phyloP scores from a whole-genome alignment of 768 basidiomycete genomes.

The Hemileccinum rubropunctum region DNA sequence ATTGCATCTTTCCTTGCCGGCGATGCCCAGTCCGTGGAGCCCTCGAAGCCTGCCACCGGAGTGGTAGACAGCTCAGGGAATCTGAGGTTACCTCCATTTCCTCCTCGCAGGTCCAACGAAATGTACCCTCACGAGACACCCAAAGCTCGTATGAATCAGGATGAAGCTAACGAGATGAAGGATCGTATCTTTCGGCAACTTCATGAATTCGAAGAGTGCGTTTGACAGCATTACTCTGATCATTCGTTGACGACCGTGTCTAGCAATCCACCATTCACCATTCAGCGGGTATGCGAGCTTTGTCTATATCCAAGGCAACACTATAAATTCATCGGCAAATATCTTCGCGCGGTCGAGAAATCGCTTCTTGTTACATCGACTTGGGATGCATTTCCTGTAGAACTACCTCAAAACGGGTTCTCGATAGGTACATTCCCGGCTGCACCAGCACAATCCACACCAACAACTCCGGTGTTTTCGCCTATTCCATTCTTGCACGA shows the following conservation, averaged over 20 bases:
- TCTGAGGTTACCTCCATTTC: slow-evolving; percentile 71
- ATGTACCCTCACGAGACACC: slow-evolving; percentile 52
- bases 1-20: slow-evolving; percentile 45
- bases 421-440: slow-evolving; percentile 36
- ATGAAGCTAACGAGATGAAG: slow-evolving; percentile 60
- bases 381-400: slow-evolving; percentile 64
- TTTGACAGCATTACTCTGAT: slow-evolving; percentile 9
- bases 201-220: slow-evolving; percentile 74
- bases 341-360: slow-evolving; percentile 83
- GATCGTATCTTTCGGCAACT: slow-evolving; percentile 57
- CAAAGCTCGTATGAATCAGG: slow-evolving; percentile 55
- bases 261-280: slow-evolving; percentile 77
- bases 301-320: slow-evolving; percentile 63
- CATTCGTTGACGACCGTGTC: slow-evolving; percentile 4
- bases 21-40: slow-evolving; percentile 37
- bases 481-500: slow-evolving; percentile 86
- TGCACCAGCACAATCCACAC: slow-evolving; percentile 51
- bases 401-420: slow-evolving; percentile 30
- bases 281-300: slow-evolving; percentile 86
- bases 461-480: slow-evolving; percentile 80
- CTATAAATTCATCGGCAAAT: slow-evolving; percentile 81
- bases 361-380: slow-evolving; percentile 81
- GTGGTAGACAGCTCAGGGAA: slow-evolving; percentile 45
- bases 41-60: slow-evolving; percentile 38
- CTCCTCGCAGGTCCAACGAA: slow-evolving; percentile 51